Base-by-base conservation (phyloP, 202 grass and related monocot genomes). In the Schoenoplectus tabernaemontani region DNA sequence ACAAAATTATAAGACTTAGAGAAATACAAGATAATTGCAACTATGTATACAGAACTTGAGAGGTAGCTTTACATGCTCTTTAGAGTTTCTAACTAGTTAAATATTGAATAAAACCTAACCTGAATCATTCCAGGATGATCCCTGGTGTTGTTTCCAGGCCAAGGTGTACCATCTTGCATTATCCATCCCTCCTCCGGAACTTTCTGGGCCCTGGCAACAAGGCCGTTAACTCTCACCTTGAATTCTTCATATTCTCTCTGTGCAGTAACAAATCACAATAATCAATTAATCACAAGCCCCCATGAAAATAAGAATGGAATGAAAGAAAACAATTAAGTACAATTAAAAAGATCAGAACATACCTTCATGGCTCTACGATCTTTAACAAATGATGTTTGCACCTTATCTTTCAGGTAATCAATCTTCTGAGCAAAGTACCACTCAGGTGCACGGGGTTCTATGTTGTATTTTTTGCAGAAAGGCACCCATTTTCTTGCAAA, bases 291-390 rank as follows among this genome's bases (percentile, higher is more conserved):
- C 51, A 80, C 3, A 34, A 80, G 46, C n/a, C 9, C 17, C 76
- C 48, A 12, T 6, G 2, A 34, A 50, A 78, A 62, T n/a, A 62
- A 58, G 10, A 62, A 30, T 24, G 2, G 7, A 57, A 20, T 7
- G 30, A 51, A 67, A 56, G 32, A 56, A 56, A 57, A 8, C 30
- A 56, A 76, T 39, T 10, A 36, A 72, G 20, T 44, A 42, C 41
- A 62, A 42, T 66, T 62, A 59, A 16, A 26, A 36, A 72, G 19
- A 37, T 56, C 47, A 42, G 13, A 88, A 88, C 84, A 30, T 57
- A 97, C 93, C 93, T 97, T 97, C 93, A 97, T 97, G 86, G 93
- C 93, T 72, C 93, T 88, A 59, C 90, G 90, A 72, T 97, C 88
- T 87, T 97, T 93, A 32, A 97, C 85, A 82, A 97, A 97, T 53